Evolutionary conservation across 768 basidiomycete genomes (phyloP), one percentile per base, ranked within the genome.

Genomic region (Agrocybe chaxingu): DNA sequence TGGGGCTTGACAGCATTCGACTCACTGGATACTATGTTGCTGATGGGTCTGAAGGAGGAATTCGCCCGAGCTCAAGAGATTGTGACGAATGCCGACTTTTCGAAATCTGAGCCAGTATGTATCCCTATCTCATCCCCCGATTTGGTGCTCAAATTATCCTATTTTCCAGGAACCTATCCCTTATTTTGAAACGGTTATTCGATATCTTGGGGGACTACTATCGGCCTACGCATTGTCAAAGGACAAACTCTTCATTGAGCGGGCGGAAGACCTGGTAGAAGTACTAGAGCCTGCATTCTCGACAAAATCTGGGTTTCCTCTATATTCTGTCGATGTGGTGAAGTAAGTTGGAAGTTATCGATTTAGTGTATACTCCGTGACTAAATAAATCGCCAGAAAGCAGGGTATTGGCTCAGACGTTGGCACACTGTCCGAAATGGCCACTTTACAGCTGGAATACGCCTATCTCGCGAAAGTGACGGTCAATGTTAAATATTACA

Each of bases 131-230:
- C 24, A 24, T 24, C 24, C 24, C 5, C 24, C 24, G 24, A 37
- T 37, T 37, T 37, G 39, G 0, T 24, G 7, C 9, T 52, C n/a
- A 18, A 32, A 11, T 24, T 34, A 10, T 43, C 24, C 7, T 16
- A 12, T 24, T 32, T 35, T 16, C 29, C 36, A 47, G 36, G 32
- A 42, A 13, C 48, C 16, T 16, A 16, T 16, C 16, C 16, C 30
- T 41, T 39, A 41, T 18, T 12, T 50, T 8, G 57, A 95, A 92
- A 92, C 88, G 2, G 96, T 92, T 0, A 96, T 94, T 45, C 87
- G 93, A 24, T 78, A 95, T 4, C 74, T 98, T 5, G 95, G 95
- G 2, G 95, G 95, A 1, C 80, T 98, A 2, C 74, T 97, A 7
- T 84, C 93, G 1, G 87, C 91, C 0, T 84, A 92, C 59, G 81